These are phyloP conservation scores for Pichia sp. DNA, from an alignment of 1,139 yeast genomes.

Conservation along the genomic window DNA sequence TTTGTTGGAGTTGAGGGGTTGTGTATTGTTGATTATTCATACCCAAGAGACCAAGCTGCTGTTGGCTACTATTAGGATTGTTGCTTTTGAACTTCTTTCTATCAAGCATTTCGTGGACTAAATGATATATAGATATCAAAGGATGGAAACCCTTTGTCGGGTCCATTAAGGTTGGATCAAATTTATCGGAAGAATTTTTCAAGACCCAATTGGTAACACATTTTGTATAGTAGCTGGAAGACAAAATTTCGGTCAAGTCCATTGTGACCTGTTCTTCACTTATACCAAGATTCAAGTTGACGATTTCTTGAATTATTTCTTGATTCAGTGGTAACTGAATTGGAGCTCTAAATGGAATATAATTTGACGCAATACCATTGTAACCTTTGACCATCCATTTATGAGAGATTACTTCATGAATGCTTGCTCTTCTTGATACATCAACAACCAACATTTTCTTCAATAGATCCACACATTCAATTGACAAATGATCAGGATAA, in stretches of 20 bases:
- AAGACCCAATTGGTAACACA: conserved; percentile 65
- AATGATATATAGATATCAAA: conserved; percentile 74
- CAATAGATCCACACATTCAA: conserved; percentile 78
- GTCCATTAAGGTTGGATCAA: conserved; percentile 39
- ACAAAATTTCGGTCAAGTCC: conserved; percentile 55
- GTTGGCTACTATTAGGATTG: conserved; percentile 14
- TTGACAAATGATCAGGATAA: conserved; percentile 78
- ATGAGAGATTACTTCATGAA: conserved; percentile 76
- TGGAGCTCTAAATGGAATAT: conserved; percentile 75
- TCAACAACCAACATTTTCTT: conserved; percentile 91
- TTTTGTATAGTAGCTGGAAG: conserved; percentile 64
- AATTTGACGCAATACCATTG: conserved; percentile 67
- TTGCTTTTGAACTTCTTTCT: conserved; percentile 54
- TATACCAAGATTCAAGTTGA: conserved; percentile 70
- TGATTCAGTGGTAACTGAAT: conserved; percentile 68
- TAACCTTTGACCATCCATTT: conserved; percentile 96
- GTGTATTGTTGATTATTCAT: conserved; percentile 19
- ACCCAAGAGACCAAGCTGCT: conserved; percentile 21
- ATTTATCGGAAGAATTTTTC: conserved; percentile 26
- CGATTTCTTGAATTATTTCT: conserved; percentile 67
- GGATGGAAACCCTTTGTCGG: conserved; percentile 94
- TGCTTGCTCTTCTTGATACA: conserved; percentile 72
- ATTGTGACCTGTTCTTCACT: conserved; percentile 53
- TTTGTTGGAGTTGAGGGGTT: conserved; percentile 18
- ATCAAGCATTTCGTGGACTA: conserved; percentile 78